These are phyloP conservation scores for Suhomyces yuchorum DNA, from an alignment of 1,139 yeast genomes.

Conservation along the genomic window DNA sequence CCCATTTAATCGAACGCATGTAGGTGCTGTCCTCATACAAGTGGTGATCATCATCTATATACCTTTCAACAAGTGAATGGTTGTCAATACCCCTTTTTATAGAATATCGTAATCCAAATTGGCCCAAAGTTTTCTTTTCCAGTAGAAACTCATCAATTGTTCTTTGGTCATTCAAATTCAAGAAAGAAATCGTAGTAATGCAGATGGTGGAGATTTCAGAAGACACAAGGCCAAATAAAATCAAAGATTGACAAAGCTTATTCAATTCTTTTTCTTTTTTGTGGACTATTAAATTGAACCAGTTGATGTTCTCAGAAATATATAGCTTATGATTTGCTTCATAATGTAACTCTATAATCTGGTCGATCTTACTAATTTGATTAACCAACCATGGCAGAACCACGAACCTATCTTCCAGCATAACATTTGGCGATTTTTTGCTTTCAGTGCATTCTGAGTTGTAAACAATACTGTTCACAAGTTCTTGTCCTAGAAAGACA, in stretches of 20 bases:
- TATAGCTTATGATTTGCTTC: neutral
- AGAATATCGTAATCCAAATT: neutral
- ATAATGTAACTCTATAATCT: neutral
- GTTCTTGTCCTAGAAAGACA: constrained; percentile 21
- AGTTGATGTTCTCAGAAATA: constrained; percentile 8
- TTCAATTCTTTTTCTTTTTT: constrained; percentile 21
- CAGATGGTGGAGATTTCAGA: constrained; percentile 27
- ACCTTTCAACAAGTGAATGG: no score
- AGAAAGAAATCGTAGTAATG: constrained; percentile 14
- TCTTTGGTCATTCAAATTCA: neutral
- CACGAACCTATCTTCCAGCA: neutral
- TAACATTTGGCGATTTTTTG: neutral
- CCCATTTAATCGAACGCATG: constrained; percentile 27
- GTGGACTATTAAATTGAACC: constrained; percentile 19
- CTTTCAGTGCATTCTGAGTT: no score
- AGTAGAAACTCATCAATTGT: neutral
- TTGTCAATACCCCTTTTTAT: neutral
- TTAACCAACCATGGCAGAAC: neutral
- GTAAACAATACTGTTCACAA: constrained; percentile 7
- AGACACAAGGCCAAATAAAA: constrained; percentile 25
- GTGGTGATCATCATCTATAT: neutral
- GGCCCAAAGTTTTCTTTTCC: neutral
- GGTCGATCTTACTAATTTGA: neutral
- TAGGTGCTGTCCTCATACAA: constrained; percentile 18
- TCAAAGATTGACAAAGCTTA: constrained; percentile 21